Percentiles rank a stretch among this genome's conserved stretches.
Evolutionary conservation across 1,284 basidiomycete genomes (phyloP).

Genomic region (Hymenochaete sp.): DNA sequence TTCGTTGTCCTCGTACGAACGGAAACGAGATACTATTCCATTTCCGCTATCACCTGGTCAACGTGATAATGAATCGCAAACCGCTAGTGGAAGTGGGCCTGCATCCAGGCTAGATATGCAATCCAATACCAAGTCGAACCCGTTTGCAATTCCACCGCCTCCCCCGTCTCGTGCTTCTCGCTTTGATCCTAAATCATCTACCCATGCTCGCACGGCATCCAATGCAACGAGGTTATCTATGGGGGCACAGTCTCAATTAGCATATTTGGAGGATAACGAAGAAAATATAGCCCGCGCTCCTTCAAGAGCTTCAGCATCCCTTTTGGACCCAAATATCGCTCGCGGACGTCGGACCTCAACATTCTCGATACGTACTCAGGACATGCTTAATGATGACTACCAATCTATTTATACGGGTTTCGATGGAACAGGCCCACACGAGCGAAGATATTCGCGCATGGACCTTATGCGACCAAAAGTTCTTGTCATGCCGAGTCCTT

Average conservation of each 20-base stretch:
- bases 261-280: slow-evolving; percentile 12
- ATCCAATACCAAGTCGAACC: slow-evolving; percentile 27
- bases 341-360: slow-evolving; percentile 16
- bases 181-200: slow-evolving; percentile 59
- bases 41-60: slow-evolving; percentile 44
- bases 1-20: slow-evolving; percentile 19
- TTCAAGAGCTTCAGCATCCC: slow-evolving; percentile 11
- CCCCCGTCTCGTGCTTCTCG: slow-evolving; percentile 52
- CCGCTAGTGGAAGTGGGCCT: slow-evolving; percentile 22
- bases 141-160: slow-evolving; percentile 50
- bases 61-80: slow-evolving; percentile 22
- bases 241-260: slow-evolving; percentile 8
- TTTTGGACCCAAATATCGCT: slow-evolving; percentile 4
- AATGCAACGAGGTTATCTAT: slow-evolving; percentile 30
- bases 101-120: slow-evolving; percentile 25
- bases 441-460: slow-evolving; percentile 57
- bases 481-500: slow-evolving; percentile 76
- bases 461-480: slow-evolving; percentile 75
- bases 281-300: slow-evolving; percentile 2
- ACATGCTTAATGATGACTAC: slow-evolving; percentile 50
- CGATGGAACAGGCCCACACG: slow-evolving; percentile 29
- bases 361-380: slow-evolving; percentile 51
- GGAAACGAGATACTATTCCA: slow-evolving; percentile 32
- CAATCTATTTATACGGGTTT: slow-evolving; percentile 30
- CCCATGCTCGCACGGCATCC: slow-evolving; percentile 54